phyloP scores from a whole-genome alignment of 345 rosid species.

The Stellera chamaejasme region DNA sequence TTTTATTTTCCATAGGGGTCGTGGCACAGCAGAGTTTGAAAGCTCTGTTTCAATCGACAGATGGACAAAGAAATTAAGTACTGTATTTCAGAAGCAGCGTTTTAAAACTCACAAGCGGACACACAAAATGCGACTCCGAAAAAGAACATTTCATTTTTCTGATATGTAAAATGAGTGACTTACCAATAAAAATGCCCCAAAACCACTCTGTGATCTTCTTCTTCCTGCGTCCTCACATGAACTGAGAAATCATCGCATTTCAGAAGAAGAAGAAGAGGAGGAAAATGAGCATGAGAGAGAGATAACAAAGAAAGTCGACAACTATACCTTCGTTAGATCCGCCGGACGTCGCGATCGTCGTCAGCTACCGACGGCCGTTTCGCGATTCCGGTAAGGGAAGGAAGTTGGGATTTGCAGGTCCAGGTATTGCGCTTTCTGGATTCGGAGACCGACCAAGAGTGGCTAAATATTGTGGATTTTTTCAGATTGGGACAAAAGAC shows the following conservation, averaged over 20 bases:
- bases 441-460: slow-evolving; percentile 2
- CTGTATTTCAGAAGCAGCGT: no score
- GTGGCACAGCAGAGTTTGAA: no score
- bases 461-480: not conserved
- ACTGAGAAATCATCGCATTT: not conserved
- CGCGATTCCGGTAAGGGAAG: slow-evolving; percentile 13
- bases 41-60: no score
- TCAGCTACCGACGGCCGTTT: no score
- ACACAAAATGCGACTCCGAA: slow-evolving; percentile 1
- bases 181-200: not conserved
- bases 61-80: no score
- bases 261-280: not conserved
- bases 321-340: no score
- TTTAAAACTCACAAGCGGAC: no score
- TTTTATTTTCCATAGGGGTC: no score
- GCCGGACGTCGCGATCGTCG: not conserved
- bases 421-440: slow-evolving; percentile 18
- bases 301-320: not conserved
- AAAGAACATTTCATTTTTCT: slow-evolving; percentile 3
- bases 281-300: not conserved
- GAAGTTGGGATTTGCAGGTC: slow-evolving; percentile 20
- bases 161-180: slow-evolving; percentile 24
- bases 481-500: slow-evolving; percentile 10
- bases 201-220: not conserved
- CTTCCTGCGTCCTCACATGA: slow-evolving; percentile 5